Evolutionary conservation across 1,284 basidiomycete species (phyloP).

Genomic region (Irpex rosettiformis): DNA sequence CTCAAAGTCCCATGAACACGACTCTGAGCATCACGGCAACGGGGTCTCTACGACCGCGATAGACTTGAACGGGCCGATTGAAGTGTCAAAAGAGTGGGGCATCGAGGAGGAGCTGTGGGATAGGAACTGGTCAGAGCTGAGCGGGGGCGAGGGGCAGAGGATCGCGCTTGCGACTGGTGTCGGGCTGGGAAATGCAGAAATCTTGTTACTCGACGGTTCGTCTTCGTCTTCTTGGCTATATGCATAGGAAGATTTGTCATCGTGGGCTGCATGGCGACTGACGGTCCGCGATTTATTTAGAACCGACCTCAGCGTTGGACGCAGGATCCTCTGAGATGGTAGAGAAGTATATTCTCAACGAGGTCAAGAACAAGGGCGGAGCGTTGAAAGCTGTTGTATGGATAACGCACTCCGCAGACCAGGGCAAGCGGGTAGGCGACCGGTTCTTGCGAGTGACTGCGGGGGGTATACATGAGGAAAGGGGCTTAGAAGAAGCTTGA

Average conservation of each 20-base stretch:
- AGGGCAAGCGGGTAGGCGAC: constrained; percentile 71
- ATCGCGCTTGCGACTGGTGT: constrained; percentile 75
- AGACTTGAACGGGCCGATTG: constrained; percentile 40
- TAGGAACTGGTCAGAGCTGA: constrained; percentile 72
- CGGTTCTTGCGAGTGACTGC: constrained; percentile 55
- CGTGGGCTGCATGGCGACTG: neutral
- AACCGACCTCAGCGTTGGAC: constrained; percentile 86
- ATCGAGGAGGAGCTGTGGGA: constrained; percentile 70
- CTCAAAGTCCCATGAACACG: no score
- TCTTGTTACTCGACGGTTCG: constrained; percentile 82
- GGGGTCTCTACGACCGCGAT: constrained; percentile 9
- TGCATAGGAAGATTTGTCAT: constrained; percentile 1
- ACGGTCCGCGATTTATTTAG: constrained; percentile 34
- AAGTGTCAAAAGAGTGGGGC: constrained; percentile 66
- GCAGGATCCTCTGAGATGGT: constrained; percentile 60
- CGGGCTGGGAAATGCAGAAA: constrained; percentile 70
- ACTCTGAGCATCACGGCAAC: constrained; percentile 15
- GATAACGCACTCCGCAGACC: constrained; percentile 86
- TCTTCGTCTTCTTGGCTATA: neutral
- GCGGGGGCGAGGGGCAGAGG: constrained; percentile 82
- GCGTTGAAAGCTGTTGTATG: constrained; percentile 74
- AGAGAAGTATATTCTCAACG: constrained; percentile 55
- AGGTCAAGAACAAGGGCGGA: constrained; percentile 45
- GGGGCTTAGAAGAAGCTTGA: neutral
- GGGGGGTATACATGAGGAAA: constrained; percentile 46